Evolutionary conservation across 2,329 filamentous ascomycete genomes (phyloP).

Genomic region (Chaetomiaceae sp.): DNA sequence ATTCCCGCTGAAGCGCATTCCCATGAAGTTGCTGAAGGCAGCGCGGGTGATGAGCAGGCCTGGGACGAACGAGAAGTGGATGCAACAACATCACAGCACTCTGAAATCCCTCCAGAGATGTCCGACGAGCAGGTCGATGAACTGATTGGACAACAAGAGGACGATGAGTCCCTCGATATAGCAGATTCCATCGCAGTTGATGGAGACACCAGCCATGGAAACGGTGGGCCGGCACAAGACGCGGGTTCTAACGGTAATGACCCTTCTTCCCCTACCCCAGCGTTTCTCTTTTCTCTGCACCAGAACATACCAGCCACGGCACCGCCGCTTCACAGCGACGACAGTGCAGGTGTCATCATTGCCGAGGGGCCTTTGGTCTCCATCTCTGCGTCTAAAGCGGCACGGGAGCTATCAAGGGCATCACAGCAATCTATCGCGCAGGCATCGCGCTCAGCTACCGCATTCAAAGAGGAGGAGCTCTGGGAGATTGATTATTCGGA

Average conservation of each 20-base stretch:
- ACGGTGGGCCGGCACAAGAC: conserved; percentile 11
- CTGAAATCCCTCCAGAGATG: neutral
- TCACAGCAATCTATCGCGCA: neutral
- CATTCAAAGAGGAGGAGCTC: neutral
- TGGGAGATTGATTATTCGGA: conserved; percentile 19
- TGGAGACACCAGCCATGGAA: neutral
- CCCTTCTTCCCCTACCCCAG: conserved; percentile 13
- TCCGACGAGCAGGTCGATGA: neutral
- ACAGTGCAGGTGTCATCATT: conserved; percentile 25
- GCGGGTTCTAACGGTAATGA: conserved; percentile 23
- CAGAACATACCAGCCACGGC: neutral
- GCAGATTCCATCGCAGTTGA: conserved; percentile 5
- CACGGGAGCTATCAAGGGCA: neutral
- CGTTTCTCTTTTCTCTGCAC: neutral
- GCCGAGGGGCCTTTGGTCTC: conserved; percentile 21
- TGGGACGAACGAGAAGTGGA: conserved; percentile 9
- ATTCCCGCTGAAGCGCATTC: neutral
- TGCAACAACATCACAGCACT: neutral
- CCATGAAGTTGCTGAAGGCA: conserved; percentile 2
- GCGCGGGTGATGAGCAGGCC: neutral
- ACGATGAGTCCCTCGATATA: conserved; percentile 1
- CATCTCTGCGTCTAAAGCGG: neutral
- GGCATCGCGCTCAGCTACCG: neutral
- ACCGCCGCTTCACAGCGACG: conserved; percentile 1
- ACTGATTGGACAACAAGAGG: neutral